phyloP scores from a whole-genome alignment of 1,284 basidiomycete species.

The Schizophyllum amplum region DNA sequence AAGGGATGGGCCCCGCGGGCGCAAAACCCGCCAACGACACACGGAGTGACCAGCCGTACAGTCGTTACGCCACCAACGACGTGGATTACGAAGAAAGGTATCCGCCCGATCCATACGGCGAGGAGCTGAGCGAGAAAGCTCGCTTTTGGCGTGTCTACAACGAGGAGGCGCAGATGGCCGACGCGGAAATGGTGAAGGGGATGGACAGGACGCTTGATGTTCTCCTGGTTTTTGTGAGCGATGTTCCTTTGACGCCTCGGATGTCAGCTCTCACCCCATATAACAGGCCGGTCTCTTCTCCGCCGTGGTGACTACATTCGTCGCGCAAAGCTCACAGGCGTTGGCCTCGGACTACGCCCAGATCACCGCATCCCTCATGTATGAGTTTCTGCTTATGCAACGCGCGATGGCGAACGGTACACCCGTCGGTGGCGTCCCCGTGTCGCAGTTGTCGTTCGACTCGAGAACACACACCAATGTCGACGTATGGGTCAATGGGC shows the following conservation, averaged over 20 bases:
- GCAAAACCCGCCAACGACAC: too few species aligned
- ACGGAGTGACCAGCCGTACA: neutral
- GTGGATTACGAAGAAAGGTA: slow-evolving; percentile 1
- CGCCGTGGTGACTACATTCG: slow-evolving; percentile 12
- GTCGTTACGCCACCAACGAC: neutral
- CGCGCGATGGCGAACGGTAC: slow-evolving; percentile 6
- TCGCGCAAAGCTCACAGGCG: slow-evolving; percentile 9
- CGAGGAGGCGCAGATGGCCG: neutral
- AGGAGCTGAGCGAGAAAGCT: neutral
- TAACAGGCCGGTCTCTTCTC: slow-evolving; percentile 12
- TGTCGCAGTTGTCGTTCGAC: neutral
- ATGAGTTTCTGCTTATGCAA: slow-evolving; percentile 5
- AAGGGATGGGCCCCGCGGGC: too few species aligned
- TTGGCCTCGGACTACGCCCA: slow-evolving; percentile 5
- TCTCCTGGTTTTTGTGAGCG: neutral
- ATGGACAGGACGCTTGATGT: neutral
- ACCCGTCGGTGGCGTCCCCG: slow-evolving; percentile 1
- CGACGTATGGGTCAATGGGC: slow-evolving; percentile 10
- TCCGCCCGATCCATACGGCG: slow-evolving; percentile 2
- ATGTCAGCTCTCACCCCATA: neutral
- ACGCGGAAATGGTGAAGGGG: neutral
- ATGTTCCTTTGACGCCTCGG: neutral
- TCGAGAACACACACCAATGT: neutral
- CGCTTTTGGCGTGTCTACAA: neutral
- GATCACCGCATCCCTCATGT: slow-evolving; percentile 4